Percentiles rank a stretch among this genome's conserved stretches.
These are phyloP conservation scores for Lachancea dasiensis DNA, from an alignment of 805 yeast species.

Conservation along the genomic window DNA sequence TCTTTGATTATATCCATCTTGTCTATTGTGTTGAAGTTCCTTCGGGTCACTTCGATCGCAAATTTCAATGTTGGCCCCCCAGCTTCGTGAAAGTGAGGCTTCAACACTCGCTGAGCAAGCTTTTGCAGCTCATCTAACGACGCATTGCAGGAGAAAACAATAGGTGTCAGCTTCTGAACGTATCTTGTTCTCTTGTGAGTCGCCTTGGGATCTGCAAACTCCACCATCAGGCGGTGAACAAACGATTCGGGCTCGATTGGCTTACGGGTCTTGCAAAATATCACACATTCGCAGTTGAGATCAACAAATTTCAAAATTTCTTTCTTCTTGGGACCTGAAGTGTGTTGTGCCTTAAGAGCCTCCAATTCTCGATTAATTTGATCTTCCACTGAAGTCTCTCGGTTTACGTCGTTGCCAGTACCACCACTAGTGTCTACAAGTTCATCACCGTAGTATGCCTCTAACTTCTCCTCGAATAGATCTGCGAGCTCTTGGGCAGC, in stretches of 20 bases:
- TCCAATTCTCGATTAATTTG: constrained; percentile 66
- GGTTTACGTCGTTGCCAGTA: constrained; percentile 17
- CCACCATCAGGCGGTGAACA: constrained; percentile 58
- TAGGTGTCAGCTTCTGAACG: constrained; percentile 76
- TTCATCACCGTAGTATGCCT: constrained; percentile 40
- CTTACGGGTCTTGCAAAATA: constrained; percentile 72
- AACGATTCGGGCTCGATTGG: constrained; percentile 77
- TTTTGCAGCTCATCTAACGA: constrained; percentile 59
- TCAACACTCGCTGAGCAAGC: constrained; percentile 53
- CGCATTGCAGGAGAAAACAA: constrained; percentile 68
- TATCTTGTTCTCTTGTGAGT: constrained; percentile 55
- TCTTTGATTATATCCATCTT: constrained; percentile 67
- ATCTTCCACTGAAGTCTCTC: constrained; percentile 58
- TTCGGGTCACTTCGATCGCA: constrained; percentile 72
- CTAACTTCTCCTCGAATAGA: constrained; percentile 50
- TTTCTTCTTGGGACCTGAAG: constrained; percentile 36
- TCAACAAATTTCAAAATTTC: constrained; percentile 53
- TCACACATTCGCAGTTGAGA: constrained; percentile 73
- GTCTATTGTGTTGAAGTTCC: constrained; percentile 71
- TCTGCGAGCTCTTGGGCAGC: constrained; percentile 68
- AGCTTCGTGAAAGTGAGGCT: constrained; percentile 58
- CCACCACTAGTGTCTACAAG: constrained; percentile 17
- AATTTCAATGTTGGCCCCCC: constrained; percentile 40
- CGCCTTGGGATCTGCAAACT: constrained; percentile 42
- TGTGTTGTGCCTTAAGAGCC: constrained; percentile 44